A percentile compares a stretch with the other conserved stretches of the same genome.
Conservation (phyloP, 371 early-diverging fungal species). For the Basidiobolus meristosporus region DNA sequence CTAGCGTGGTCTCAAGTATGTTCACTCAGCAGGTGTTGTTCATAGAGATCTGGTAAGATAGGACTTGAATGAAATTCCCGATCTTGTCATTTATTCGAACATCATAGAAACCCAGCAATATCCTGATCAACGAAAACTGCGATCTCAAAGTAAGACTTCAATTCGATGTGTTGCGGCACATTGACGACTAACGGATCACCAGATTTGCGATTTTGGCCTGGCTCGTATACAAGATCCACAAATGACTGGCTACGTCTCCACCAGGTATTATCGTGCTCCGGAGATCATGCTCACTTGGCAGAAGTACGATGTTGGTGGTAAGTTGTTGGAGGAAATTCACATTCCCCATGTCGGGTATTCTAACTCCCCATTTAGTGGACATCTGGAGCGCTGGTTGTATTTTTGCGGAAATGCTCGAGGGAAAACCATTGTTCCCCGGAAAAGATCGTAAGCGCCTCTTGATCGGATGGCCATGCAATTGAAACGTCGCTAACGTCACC, state of each 20-base stretch:
- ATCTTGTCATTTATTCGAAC: neutral
- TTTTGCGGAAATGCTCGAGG: slow-evolving; percentile 92
- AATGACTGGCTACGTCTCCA: slow-evolving; percentile 93
- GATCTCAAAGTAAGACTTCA: slow-evolving; percentile 56
- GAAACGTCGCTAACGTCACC: neutral
- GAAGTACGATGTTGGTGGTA: slow-evolving; percentile 86
- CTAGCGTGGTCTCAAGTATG: slow-evolving; percentile 72
- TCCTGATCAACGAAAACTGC: slow-evolving; percentile 88
- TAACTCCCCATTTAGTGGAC: slow-evolving; percentile 47
- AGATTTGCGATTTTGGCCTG: slow-evolving; percentile 93
- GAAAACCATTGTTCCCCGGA: slow-evolving; percentile 91
- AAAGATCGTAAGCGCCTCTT: slow-evolving; percentile 62
- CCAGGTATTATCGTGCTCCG: slow-evolving; percentile 96
- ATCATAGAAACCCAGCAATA: slow-evolving; percentile 79
- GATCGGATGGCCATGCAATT: no score
- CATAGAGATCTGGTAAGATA: slow-evolving; percentile 72
- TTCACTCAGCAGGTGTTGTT: slow-evolving; percentile 88
- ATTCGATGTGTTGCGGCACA: neutral
- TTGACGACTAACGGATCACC: neutral
- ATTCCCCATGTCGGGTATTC: neutral
- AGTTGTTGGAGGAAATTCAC: slow-evolving; percentile 1
- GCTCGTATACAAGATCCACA: slow-evolving; percentile 84
- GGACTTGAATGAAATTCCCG: neutral
- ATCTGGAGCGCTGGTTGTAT: slow-evolving; percentile 99
- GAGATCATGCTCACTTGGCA: slow-evolving; percentile 98